Evolutionary conservation across 2,329 filamentous ascomycete genomes (phyloP), one percentile per base, ranked within the genome.

Genomic region (Paecilomyces niveus): DNA sequence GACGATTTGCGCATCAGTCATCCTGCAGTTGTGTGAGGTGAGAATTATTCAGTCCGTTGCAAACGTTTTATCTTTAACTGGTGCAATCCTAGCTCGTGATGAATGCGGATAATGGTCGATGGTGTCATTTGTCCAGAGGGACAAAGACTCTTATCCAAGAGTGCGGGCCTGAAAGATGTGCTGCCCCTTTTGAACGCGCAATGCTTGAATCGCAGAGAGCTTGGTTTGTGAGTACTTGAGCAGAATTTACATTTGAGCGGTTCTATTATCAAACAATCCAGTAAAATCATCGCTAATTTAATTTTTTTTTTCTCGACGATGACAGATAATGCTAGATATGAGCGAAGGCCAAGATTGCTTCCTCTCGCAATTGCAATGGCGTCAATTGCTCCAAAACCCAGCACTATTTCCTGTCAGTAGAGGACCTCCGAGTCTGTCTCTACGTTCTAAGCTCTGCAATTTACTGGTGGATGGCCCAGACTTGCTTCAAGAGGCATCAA

Each of bases 191-290:
- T 35, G 61, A 63, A 29, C 49, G 59, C 18, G 54, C 61, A 3
- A 61, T 63, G 61, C 57, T 63, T 32, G 61, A 63, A 32, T 61
- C 61, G 18, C 61, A 63, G 54, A 53, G 61, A 54, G 61, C 61
- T 21, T 63, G 59, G 51, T 63, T 61, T 59, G 55, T 45, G n/a
- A 45, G 39, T 45, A 18, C 7, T 18, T 3, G 15, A 45, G 9
- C 18, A 18, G n/a, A 8, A n/a, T 45, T 45, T 21, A 13, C 18
- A 18, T 21, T 45, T n/a, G 6, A 39, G 13, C 11, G 26, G 26
- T 7, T 22, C 22, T 22, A 22, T 22, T 22, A 22, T 3, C 22
- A 22, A 22, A 22, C 26, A 2, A 1, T 29, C 26, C 13, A 15
- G 35, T 4, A 45, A 18, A 3, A 45, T 21, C 15, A 45, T 45